Evolutionary conservation across 1,139 yeast species (phyloP), one percentile per base, ranked within the genome.

Genomic region (Yamadazyma epiphylla): DNA sequence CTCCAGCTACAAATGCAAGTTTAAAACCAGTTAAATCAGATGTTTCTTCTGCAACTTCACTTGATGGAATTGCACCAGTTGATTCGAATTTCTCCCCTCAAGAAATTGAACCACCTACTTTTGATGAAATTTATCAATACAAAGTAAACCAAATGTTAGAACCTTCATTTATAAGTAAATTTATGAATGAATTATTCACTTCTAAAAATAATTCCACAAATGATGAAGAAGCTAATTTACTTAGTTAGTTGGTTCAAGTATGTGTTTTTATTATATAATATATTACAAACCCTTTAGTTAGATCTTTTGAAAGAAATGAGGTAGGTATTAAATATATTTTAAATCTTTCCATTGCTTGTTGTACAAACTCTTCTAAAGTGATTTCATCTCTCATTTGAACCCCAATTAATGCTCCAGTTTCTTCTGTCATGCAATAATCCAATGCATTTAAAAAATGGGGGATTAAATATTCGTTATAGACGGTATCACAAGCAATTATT

Each of bases 401-500:
- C 0, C 70, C 77, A 3, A 79, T 55, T 3, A 77, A 36, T 0
- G 69, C 61, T 4, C 53, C 62, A 0, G 78, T 63, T 2, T 31
- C 15, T 0, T 37, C 36, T 1, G 53, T 58, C 48, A 69, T 51
- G 13, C 74, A 43, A 16, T 43, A 35, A 17, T 49, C 46, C 14
- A 77, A 29, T 0, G 83, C 64, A 11, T 51, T 51, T 4, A 78
- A 53, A 34, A 82, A 71, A 30, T 59, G 70, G 0, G 70, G 70
- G 2, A 80, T 65, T 26, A 83, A 56, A 41, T 61, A 79, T 35
- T 77, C 84, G 45, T 82, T 83, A 55, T 82, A 82, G 5, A 82
- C 65, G 7, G 87, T 77, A 48, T 82, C 94, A 45, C 83, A 76
- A 0, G 87, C 85, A 11, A 82, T 45, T 3, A 82, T 57, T 13